A percentile compares a stretch with the other conserved stretches of the same genome.
Evolutionary conservation across 2,329 filamentous ascomycete species (phyloP).

Genomic region (Scedosporium dehoogii): DNA sequence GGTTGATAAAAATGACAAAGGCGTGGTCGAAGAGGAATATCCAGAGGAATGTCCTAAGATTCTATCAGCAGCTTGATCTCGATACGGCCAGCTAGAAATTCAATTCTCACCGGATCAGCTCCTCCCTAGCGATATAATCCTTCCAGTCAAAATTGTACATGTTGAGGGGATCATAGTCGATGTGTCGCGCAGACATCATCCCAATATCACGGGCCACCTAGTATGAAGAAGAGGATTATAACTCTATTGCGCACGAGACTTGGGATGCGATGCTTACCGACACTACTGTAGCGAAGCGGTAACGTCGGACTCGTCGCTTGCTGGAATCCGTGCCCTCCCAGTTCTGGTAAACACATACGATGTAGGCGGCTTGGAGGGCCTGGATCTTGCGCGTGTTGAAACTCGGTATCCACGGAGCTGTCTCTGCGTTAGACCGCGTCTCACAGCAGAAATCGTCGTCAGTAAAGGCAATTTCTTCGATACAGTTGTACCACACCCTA

Average conservation of each 20-base stretch:
- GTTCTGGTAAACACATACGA: constrained; percentile 27
- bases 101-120: constrained; percentile 19
- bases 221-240: background rate
- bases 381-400: constrained; percentile 18
- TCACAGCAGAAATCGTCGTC: constrained; percentile 25
- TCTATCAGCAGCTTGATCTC: background rate
- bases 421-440: constrained; percentile 5
- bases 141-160: constrained; percentile 21
- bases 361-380: constrained; percentile 24
- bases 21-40: constrained; percentile 26
- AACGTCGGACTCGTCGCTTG: constrained; percentile 23
- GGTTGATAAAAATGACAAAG: constrained; percentile 30
- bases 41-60: constrained; percentile 19
- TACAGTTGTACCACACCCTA: constrained; percentile 23
- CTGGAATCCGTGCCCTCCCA: constrained; percentile 24
- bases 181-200: constrained; percentile 17
- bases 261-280: constrained; percentile 16
- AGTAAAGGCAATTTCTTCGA: constrained; percentile 26
- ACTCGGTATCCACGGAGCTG: constrained; percentile 8
- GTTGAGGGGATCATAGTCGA: constrained; percentile 14
- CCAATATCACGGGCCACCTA: constrained; percentile 22
- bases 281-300: constrained; percentile 23
- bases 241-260: background rate
- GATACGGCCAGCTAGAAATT: background rate
- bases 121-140: constrained; percentile 21